A percentile compares a stretch with the other conserved stretches of the same genome.
Evolutionary conservation across 1,284 basidiomycete species (phyloP).

Genomic region (Sporisorium reilianum): DNA sequence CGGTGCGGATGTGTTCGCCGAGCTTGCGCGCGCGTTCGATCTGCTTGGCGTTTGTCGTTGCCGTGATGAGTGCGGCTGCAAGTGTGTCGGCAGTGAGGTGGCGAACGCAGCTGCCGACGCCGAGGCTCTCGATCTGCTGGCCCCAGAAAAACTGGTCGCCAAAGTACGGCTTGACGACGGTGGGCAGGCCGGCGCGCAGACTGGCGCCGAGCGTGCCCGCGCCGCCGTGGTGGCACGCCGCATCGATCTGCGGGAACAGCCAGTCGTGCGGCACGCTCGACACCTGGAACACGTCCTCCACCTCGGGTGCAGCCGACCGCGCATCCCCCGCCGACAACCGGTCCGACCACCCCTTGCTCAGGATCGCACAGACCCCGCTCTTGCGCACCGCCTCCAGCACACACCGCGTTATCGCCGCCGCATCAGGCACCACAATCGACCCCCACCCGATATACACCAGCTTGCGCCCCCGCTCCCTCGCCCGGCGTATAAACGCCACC

Average conservation of each 20-base stretch:
- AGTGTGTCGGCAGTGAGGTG: conserved; percentile 84
- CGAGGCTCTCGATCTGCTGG: conserved; percentile 87
- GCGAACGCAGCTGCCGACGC: conserved; percentile 85
- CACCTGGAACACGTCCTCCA: conserved; percentile 79
- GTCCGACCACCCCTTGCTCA: conserved; percentile 98
- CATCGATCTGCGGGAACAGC: conserved; percentile 93
- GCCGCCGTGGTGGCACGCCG: conserved; percentile 95
- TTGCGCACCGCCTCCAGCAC: conserved; percentile 85
- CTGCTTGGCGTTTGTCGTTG: conserved; percentile 88
- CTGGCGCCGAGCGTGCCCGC: conserved; percentile 95
- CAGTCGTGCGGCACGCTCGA: conserved; percentile 94
- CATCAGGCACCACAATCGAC: conserved; percentile 97
- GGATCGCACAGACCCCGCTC: conserved; percentile 87
- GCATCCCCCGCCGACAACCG: conserved; percentile 72
- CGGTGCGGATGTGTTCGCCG: conserved; percentile 74
- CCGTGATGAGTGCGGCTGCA: conserved; percentile 80
- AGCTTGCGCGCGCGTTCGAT: conserved; percentile 81
- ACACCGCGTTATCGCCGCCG: conserved; percentile 87
- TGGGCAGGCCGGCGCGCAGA: conserved; percentile 89
- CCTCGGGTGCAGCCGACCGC: conserved; percentile 71
- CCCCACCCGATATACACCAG: conserved; percentile 98
- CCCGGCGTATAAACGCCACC: conserved; percentile 82
- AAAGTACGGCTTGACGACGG: conserved; percentile 96
- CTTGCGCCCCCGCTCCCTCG: conserved; percentile 82
- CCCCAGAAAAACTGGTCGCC: conserved; percentile 98